These are phyloP conservation scores for Chalaropsis ovoidea DNA, from an alignment of 2,329 filamentous ascomycete genomes.

Conservation along the genomic window DNA sequence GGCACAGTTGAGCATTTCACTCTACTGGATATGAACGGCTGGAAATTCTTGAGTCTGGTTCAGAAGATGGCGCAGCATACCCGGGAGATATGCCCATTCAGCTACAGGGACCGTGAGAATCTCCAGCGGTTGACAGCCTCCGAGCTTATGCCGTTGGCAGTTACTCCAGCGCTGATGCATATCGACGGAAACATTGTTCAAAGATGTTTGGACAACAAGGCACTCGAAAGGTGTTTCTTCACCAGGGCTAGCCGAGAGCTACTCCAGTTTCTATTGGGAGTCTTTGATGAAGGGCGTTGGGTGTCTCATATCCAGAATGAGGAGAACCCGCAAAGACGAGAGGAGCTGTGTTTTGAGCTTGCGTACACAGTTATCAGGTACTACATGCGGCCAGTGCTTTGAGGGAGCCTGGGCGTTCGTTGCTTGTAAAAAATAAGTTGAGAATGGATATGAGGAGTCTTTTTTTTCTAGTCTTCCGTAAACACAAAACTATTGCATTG, in stretches of 20 bases:
- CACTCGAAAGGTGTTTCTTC: slow-evolving; percentile 37
- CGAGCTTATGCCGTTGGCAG: slow-evolving; percentile 28
- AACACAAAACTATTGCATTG: neutral
- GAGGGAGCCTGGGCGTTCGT: slow-evolving; percentile 13
- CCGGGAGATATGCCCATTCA: slow-evolving; percentile 21
- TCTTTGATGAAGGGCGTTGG: slow-evolving; percentile 39
- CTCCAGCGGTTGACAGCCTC: neutral
- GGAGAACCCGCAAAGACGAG: slow-evolving; percentile 27
- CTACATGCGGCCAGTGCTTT: slow-evolving; percentile 44
- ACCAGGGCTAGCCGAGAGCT: slow-evolving; percentile 32
- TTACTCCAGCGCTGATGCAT: slow-evolving; percentile 45
- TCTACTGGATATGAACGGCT: slow-evolving; percentile 51
- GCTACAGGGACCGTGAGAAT: neutral
- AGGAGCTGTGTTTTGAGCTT: slow-evolving; percentile 37
- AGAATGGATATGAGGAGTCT: neutral
- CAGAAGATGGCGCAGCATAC: slow-evolving; percentile 51
- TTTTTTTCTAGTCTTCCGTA: neutral
- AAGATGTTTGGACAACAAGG: slow-evolving; percentile 41
- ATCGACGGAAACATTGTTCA: slow-evolving; percentile 57
- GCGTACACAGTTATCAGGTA: slow-evolving; percentile 47
- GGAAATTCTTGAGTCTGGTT: slow-evolving; percentile 61
- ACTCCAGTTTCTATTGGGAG: slow-evolving; percentile 42
- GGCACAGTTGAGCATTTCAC: slow-evolving; percentile 62
- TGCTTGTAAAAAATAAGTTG: neutral
- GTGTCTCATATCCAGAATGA: slow-evolving; percentile 32